Conservation (phyloP, 306 rosid genomes). For the Dalbergia oliveri region DNA sequence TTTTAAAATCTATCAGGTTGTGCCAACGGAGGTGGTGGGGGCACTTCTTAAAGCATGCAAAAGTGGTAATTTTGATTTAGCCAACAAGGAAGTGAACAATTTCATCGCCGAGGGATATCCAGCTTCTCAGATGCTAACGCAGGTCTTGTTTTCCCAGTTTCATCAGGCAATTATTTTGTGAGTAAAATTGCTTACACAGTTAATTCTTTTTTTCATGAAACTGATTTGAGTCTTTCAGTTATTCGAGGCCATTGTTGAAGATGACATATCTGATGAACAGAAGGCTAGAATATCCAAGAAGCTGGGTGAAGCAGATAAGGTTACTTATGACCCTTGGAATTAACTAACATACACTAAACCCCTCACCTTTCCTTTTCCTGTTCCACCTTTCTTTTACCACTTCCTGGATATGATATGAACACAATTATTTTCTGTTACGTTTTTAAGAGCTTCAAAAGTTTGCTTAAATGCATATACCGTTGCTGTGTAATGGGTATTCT, state of each 20-base stretch:
- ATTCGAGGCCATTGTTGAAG: conserved; percentile 78
- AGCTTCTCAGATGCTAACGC: conserved; percentile 84
- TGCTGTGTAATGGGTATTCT: conserved; percentile 25
- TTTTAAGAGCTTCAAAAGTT: conserved; percentile 1
- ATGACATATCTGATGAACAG: conserved; percentile 86
- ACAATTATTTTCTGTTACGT: not conserved
- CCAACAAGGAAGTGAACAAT: conserved; percentile 88
- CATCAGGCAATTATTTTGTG: conserved; percentile 8
- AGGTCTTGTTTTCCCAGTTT: conserved; percentile 54
- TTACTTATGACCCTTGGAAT: conserved; percentile 36
- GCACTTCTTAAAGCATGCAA: conserved; percentile 71
- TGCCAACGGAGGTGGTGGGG: conserved; percentile 69
- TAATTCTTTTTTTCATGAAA: not conserved
- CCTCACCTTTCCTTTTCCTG: not conserved
- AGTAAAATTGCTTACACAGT: not conserved
- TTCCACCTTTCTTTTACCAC: conserved; percentile 1
- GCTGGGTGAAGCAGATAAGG: conserved; percentile 93
- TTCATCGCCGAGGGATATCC: conserved; percentile 97
- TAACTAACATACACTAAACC: conserved; percentile 1
- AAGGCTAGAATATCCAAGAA: conserved; percentile 88
- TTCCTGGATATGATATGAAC: not conserved
- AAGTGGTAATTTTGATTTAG: conserved; percentile 88
- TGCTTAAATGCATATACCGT: not conserved
- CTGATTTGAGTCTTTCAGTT: conserved; percentile 55
- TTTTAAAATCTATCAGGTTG: conserved; percentile 60